Base-by-base conservation (phyloP, 2,329 filamentous ascomycete genomes). In the Xylariaceae sp. region DNA sequence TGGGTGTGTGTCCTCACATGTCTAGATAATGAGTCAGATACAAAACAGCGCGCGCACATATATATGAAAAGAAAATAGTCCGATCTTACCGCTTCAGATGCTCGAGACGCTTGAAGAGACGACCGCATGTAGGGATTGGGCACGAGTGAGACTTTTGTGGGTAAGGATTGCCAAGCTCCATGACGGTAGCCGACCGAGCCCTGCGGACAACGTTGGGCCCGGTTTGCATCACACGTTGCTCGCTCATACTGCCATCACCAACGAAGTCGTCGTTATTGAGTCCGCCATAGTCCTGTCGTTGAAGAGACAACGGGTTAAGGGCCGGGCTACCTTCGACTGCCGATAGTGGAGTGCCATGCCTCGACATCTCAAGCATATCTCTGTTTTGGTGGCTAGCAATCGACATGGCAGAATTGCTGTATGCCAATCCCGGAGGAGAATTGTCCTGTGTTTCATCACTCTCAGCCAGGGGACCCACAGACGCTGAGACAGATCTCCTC, bases 1-100 rank as follows among this genome's bases (percentile, higher is more conserved):
- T 99, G 95, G 54, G 95, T 99, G 83, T 99, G 95, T 71, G 95
- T 99, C 79, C 95, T 91, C 76, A 99, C 95, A 80, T 99, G 95
- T 84, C 93, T 96, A 84, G 74, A 80, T 74, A 71, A 73, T 73
- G 72, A 71, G 76, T 80, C 71, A 80, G 78, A 80, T 78, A 75
- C 69, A 74, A 67, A 71, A 72, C 74, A 72, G 73, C 69, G 73
- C 71, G 69, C 72, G 33, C 51, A 56, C 67, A 68, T 74, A 69
- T 75, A 76, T 71, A 64, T 66, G 75, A 58, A 77, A 74, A 73
- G 70, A 71, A 69, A 71, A 74, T 71, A 71, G 73, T 69, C 69
- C 66, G 71, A 72, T 82, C 90, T 87, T 91, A 96, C 92, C 94
- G 88, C 85, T 99, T 99, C 72, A 99, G 87, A 80, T 99, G 95